phyloP scores from a whole-genome alignment of 2,329 filamentous ascomycete species.

The Phialemonium atrogriseum region DNA sequence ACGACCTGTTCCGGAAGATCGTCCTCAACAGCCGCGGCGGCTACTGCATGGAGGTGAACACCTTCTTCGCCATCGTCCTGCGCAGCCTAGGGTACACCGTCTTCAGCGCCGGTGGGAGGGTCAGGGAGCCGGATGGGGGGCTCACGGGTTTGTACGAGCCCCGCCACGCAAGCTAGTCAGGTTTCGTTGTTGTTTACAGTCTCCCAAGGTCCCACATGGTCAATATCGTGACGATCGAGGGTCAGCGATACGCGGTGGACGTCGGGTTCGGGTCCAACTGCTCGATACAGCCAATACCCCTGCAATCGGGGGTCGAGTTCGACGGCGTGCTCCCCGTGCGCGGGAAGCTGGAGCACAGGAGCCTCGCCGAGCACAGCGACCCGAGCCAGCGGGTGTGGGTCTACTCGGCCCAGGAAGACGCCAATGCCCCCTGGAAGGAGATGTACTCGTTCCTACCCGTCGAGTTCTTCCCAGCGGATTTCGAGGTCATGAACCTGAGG shows the following conservation, averaged over 20 bases:
- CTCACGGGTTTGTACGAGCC: slow-evolving; percentile 19
- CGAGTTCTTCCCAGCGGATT: slow-evolving; percentile 39
- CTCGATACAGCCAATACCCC: slow-evolving; percentile 21
- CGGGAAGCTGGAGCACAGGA: slow-evolving; percentile 32
- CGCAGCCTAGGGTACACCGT: slow-evolving; percentile 39
- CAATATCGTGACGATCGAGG: slow-evolving; percentile 46
- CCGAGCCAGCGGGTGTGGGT: slow-evolving; percentile 28
- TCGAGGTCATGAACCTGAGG: slow-evolving; percentile 35
- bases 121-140: slow-evolving; percentile 12
- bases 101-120: slow-evolving; percentile 40
- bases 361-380: slow-evolving; percentile 23
- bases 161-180: slow-evolving; percentile 9
- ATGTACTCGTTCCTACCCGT: slow-evolving; percentile 43
- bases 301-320: slow-evolving; percentile 16
- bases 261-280: slow-evolving; percentile 51
- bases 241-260: slow-evolving; percentile 42
- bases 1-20: slow-evolving; percentile 23
- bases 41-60: slow-evolving; percentile 43
- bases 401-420: slow-evolving; percentile 21
- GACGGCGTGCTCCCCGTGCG: slow-evolving; percentile 33
- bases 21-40: slow-evolving; percentile 37
- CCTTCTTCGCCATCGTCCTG: slow-evolving; percentile 37
- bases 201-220: slow-evolving; percentile 49
- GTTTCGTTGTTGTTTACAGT: slow-evolving; percentile 3
- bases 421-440: slow-evolving; percentile 30